Evolutionary conservation across 2,329 filamentous ascomycete genomes (phyloP), one percentile per base, ranked within the genome.

Genomic region (Ceratocystis colombiana): DNA sequence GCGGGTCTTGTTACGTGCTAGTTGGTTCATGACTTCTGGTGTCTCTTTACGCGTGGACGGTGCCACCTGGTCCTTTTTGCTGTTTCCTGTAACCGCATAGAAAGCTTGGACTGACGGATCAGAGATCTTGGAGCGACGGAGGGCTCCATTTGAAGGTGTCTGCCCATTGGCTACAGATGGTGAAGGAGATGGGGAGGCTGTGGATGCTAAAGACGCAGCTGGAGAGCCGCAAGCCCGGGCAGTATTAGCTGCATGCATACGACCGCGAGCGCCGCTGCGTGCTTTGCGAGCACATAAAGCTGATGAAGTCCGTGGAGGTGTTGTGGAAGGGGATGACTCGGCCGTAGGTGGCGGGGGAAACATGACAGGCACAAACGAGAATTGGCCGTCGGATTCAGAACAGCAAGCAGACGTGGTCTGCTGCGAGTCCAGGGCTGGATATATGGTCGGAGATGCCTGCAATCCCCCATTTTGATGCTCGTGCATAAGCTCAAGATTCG

Each of bases 51-150:
- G 55, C 7, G 55, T 59, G 4, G 55, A 59, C 55, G 55, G 55
- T 17, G 55, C 55, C 17, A 59, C 55, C 22, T 59, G 55, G 28
- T 59, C 55, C 55, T 59, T 59, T 25, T 59, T 59, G 55, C 55
- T 59, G 55, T 59, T 59, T 4, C 55, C 55, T 8, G 55, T 59
- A 4, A 59, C 55, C 30, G 55, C 55, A 25, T 59, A 59, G 28
- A 59, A 59, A 33, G 55, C 55, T 17, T 59, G n/a, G 28, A 59
- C 55, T 15, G 55, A 59, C 8, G 55, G 55, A 20, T 59, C 55
- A n/a, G 8, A 33, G 15, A 59, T 37, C 28, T 59, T 59, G 28
- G 55, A 22, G 17, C 55, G 55, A 15, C 55, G 55, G 15, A 30
- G 30, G 8, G 17, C 30, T 7, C 55, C 55, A n/a, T 37, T n/a